Evolutionary conservation across 208 protist species (phyloP).

Genomic region (Angomonas ambiguus): DNA sequence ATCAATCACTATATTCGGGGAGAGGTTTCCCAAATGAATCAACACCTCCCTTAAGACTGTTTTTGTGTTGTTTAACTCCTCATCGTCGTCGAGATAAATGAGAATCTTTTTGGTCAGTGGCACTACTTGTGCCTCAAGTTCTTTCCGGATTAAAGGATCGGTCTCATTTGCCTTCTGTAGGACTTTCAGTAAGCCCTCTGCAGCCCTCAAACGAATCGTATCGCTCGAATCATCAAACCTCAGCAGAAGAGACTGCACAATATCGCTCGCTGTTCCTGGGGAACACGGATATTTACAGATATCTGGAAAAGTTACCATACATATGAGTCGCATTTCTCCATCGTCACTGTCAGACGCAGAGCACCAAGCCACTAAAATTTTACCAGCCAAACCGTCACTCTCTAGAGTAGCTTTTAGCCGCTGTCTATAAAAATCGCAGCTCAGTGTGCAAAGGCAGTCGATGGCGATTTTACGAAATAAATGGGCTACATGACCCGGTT

Average conservation of each 20-base stretch:
- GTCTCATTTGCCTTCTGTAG: slow-evolving; percentile 2
- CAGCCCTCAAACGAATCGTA: slow-evolving; percentile 41
- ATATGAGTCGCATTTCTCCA: slow-evolving; percentile 81
- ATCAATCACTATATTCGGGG: slow-evolving; percentile 57
- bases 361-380: slow-evolving; percentile 53
- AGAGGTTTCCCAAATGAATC: slow-evolving; percentile 48
- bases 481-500: slow-evolving; percentile 55
- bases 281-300: slow-evolving; percentile 50
- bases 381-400: slow-evolving; percentile 32
- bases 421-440: slow-evolving; percentile 23
- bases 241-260: slow-evolving; percentile 65
- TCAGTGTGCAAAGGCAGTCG: slow-evolving; percentile 65
- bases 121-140: slow-evolving; percentile 64
- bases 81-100: slow-evolving; percentile 81
- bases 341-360: slow-evolving; percentile 81
- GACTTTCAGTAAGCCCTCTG: slow-evolving; percentile 29
- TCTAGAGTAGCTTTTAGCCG: slow-evolving; percentile 32
- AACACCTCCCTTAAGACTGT: slow-evolving; percentile 34
- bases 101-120: slow-evolving; percentile 71
- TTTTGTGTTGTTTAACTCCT: slow-evolving; percentile 56
- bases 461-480: slow-evolving; percentile 86
- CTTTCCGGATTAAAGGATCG: slow-evolving; percentile 31
- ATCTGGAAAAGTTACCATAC: slow-evolving; percentile 46
- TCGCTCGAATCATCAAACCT: slow-evolving; percentile 85
- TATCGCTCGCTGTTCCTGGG: slow-evolving; percentile 52